Conservation (phyloP, 768 basidiomycete genomes). For the Tricholoma furcatifolium region DNA sequence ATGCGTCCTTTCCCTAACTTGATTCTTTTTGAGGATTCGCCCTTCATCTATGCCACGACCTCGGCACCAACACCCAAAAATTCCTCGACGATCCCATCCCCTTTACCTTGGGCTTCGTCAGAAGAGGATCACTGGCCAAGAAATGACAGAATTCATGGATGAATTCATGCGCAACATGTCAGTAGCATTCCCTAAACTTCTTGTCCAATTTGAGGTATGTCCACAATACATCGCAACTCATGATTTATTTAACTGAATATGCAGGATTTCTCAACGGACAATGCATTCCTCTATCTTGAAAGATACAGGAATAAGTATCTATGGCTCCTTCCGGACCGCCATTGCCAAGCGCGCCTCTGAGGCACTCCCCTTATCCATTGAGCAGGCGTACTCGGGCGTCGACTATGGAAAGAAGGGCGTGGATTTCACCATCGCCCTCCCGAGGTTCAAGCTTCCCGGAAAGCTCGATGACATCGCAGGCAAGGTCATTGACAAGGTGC, state of each 20-base stretch:
- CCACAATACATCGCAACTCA: not conserved
- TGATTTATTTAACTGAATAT: not conserved
- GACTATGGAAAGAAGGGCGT: constrained; percentile 92
- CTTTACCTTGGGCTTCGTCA: constrained; percentile 86
- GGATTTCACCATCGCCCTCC: constrained; percentile 89
- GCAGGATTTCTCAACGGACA: constrained; percentile 89
- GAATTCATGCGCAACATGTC: constrained; percentile 89
- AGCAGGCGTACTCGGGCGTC: constrained; percentile 81
- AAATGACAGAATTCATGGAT: constrained; percentile 85
- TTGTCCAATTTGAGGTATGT: constrained; percentile 81
- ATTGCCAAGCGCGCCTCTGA: constrained; percentile 74
- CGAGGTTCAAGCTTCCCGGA: constrained; percentile 84
- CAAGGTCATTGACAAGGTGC: constrained; percentile 70
- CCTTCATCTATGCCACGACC: constrained; percentile 79
- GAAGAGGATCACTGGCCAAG: constrained; percentile 58
- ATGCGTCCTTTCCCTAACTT: not conserved
- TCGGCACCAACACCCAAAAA: constrained; percentile 83
- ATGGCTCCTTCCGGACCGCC: constrained; percentile 81
- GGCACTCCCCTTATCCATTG: constrained; percentile 65
- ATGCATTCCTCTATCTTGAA: constrained; percentile 84
- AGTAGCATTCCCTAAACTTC: constrained; percentile 69
- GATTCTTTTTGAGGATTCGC: constrained; percentile 52
- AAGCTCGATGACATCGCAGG: no score
- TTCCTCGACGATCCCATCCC: constrained; percentile 78
- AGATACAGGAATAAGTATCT: constrained; percentile 72